Evolutionary conservation across 2,329 filamentous ascomycete species (phyloP), one percentile per base, ranked within the genome.

Genomic region (Nannizziopsis arthrosporioides): DNA sequence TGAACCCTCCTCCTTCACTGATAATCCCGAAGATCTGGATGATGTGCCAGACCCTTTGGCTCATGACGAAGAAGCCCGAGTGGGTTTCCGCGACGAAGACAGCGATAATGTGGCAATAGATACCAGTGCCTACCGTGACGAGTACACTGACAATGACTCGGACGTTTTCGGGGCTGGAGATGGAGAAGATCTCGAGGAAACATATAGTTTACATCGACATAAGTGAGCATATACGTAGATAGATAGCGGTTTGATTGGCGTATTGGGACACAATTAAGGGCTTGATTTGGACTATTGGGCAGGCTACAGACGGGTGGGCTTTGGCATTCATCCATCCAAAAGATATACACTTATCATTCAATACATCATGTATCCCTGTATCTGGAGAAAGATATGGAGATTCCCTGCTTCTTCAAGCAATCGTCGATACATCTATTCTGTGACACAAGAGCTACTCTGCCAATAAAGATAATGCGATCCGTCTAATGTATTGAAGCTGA

Each of bases 141-240:
- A 75, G 27, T 76, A 74, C 53, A 72, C 69, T 15, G 73, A 73
- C 56, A 72, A 73, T 56, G 67, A 75, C 50, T 73, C 73, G 46
- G 68, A 73, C 56, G 62, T 69, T 38, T 71, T 72, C 53, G 57
- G 61, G 31, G 64, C 64, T 51, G 65, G 65, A 19, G 68, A 68
- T 52, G 65, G 61, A 6, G 56, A 62, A 11, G 56, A 58, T 48
- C 53, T 44, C n/a, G 45, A 43, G 30, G 67, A 70, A 45, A 57
- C 61, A 14, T 71, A 68, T 54, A 61, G 61, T 30, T 57, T 72
- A 31, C 68, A 71, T 58, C 56, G 56, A 8, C 66, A 65, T 53
- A 53, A 67, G 27, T 42, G 27, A 48, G 17, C 38, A 10, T 41
- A 36, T 14, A 43, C 37, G 34, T 42, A 9, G 15, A 1, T 9